These are phyloP conservation scores for Picochlorum sp. DNA, from an alignment of 139 green algal species.

Conservation along the genomic window DNA sequence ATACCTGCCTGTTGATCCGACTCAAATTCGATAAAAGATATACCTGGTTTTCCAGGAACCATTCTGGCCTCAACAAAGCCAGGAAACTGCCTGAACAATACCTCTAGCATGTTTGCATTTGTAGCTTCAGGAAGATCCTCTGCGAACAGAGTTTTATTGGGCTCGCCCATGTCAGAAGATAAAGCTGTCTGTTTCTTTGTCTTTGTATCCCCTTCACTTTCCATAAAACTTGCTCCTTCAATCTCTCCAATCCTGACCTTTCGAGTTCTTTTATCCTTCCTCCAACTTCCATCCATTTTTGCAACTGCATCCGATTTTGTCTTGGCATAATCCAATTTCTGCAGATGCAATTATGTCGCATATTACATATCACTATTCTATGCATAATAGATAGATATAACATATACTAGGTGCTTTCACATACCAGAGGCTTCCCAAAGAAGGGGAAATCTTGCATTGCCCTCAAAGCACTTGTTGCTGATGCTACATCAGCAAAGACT, in stretches of 20 bases:
- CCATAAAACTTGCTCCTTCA: neutral
- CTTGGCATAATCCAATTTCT: constrained; percentile 53
- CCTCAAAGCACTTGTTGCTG: constrained; percentile 76
- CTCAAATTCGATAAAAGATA: constrained; percentile 94
- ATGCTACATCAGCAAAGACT: constrained; percentile 78
- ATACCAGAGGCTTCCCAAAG: constrained; percentile 83
- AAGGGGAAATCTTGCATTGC: constrained; percentile 98
- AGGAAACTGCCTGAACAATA: constrained; percentile 94
- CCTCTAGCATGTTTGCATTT: constrained; percentile 75
- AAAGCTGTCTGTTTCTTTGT: neutral
- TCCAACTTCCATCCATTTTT: constrained; percentile 76
- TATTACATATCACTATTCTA: too few relatives aligned
- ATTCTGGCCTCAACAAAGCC: constrained; percentile 81
- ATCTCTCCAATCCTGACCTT: constrained; percentile 11
- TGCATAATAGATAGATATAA: neutral
- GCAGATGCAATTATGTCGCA: too few relatives aligned
- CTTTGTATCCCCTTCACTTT: neutral
- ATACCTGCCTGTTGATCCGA: constrained; percentile 44
- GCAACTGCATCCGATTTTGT: constrained; percentile 76
- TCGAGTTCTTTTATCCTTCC: constrained; percentile 44
- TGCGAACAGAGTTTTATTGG: constrained; percentile 92
- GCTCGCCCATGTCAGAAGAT: constrained; percentile 25
- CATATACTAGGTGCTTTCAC: neutral
- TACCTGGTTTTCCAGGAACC: constrained; percentile 83
- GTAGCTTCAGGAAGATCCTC: constrained; percentile 80